Evolutionary conservation across 331 rosid genomes (phyloP).

Genomic region (Phaseolus coccineus): DNA sequence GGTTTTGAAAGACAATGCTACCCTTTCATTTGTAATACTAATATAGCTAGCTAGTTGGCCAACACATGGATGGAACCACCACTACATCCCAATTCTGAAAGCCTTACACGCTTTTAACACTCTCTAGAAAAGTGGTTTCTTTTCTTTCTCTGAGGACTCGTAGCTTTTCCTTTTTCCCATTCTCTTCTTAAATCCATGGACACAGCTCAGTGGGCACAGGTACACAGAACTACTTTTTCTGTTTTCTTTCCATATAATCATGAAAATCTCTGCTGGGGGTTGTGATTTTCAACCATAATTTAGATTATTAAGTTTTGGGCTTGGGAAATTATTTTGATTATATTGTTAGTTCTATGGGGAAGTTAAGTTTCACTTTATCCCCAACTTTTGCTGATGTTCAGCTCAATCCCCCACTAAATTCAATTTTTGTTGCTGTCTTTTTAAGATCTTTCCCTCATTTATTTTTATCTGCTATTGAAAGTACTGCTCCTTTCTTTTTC

Average conservation of each 20-base stretch:
- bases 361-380: conserved; percentile 41
- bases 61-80: conserved; percentile 63
- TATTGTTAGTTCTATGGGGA: conserved; percentile 42
- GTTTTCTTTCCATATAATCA: conserved; percentile 67
- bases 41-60: conserved; percentile 66
- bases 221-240: conserved; percentile 55
- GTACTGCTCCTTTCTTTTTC: conserved; percentile 57
- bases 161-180: conserved; percentile 55
- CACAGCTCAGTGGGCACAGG: conserved; percentile 99
- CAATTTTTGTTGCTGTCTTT: conserved; percentile 52
- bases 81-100: conserved; percentile 55
- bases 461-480: conserved; percentile 51
- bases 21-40: conserved; percentile 55
- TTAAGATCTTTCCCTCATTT: conserved; percentile 55
- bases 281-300: conserved; percentile 52
- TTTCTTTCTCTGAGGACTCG: conserved; percentile 66
- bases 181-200: conserved; percentile 75
- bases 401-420: conserved; percentile 55
- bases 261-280: conserved; percentile 47
- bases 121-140: conserved; percentile 54
- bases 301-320: conserved; percentile 37
- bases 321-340: conserved; percentile 47
- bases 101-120: conserved; percentile 64
- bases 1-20: conserved; percentile 42
- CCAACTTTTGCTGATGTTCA: conserved; percentile 53